Percentiles rank a stretch among this genome's conserved stretches.
phyloP scores from a whole-genome alignment of 805 yeast genomes.

The Suhomyces vadensis region DNA sequence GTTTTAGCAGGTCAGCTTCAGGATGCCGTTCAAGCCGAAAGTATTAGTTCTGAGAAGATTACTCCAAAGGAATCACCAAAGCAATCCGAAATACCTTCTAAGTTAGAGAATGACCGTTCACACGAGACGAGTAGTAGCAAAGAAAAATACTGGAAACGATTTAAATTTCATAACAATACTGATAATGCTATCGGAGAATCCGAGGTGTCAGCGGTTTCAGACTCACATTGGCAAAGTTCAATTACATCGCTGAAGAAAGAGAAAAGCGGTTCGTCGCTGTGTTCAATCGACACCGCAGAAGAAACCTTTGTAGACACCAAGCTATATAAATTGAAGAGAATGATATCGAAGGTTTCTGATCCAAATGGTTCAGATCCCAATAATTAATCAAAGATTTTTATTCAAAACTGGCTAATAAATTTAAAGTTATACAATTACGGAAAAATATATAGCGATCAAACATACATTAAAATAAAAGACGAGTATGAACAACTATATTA shows the following conservation, averaged over 20 bases:
- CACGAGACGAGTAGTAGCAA: neutral
- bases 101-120: neutral
- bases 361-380: too few species aligned
- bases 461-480: slow-evolving; percentile 9
- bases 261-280: neutral
- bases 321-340: neutral
- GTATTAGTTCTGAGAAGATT: too few species aligned
- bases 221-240: neutral
- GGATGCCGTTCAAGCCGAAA: too few species aligned
- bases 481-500: slow-evolving; percentile 14
- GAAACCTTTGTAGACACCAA: neutral
- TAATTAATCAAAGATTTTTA: neutral
- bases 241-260: neutral
- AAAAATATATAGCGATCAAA: slow-evolving; percentile 8
- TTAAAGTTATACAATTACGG: neutral
- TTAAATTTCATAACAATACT: neutral
- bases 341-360: neutral
- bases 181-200: too few species aligned
- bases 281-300: neutral
- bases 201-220: neutral
- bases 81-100: too few species aligned
- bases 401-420: neutral
- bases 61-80: too few species aligned
- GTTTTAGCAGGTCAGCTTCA: too few species aligned
- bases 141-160: neutral